Base-by-base conservation (phyloP, 2,329 filamentous ascomycete species). In the Fusarium sp. region DNA sequence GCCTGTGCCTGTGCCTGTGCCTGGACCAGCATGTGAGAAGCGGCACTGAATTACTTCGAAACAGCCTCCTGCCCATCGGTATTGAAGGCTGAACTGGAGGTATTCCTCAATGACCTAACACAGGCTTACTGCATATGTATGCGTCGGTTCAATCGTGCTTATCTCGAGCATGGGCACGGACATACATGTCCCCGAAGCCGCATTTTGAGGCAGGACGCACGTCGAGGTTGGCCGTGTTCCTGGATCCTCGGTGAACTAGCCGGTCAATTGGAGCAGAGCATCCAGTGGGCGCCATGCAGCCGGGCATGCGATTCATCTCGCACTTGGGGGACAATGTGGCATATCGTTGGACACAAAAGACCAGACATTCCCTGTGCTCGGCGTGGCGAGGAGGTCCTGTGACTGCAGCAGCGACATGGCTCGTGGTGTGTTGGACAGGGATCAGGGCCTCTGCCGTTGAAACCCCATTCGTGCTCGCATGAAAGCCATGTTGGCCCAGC, bases 351-450 rank as follows among this genome's bases (percentile, higher is more conserved):
- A 61, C 63, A 60, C 40, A 39, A 60, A 60, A 69, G 61, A 55
- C 62, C 61, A 65, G 60, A 62, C 60, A 71, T 69, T 69, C 61
- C 53, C 64, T 66, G 61, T 58, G 73, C 61, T 73, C 62, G 73
- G 73, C 68, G 70, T 74, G 65, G 73, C 70, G 51, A 68, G 58
- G 70, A 71, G 70, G 73, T 76, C 74, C 73, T 76, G 73, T 76
- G 74, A 76, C 74, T 74, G 62, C 66, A 75, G 62, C 57, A 73
- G 65, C 57, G 65, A 68, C 71, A 67, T 66, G 66, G 73, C 65
- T 72, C 52, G 62, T 74, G 72, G 73, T 76, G 73, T 72, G 71
- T 66, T 73, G 62, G 51, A 72, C 74, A 76, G 72, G 73, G 74
- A 73, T 75, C 65, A 69, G 67, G 59, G 60, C 62, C 61, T 69